Base-by-base conservation (phyloP, 129 eudicot species). In the Ambrosia trifida region DNA sequence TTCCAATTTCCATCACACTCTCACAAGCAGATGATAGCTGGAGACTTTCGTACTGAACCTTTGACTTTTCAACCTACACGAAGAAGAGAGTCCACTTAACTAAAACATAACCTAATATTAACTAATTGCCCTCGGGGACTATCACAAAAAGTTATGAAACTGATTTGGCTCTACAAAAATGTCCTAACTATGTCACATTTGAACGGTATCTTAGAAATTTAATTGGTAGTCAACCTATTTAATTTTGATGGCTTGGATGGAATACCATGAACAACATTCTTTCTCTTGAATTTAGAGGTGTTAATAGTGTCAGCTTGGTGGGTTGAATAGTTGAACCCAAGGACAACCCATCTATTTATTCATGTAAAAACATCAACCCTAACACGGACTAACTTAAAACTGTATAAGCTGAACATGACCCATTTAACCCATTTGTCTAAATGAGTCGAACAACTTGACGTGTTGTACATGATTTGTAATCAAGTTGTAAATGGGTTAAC, bases 21-120 rank as follows among this genome's bases (percentile, higher is more conserved):
- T 81, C 99, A 79, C 99, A 88, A 60, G 99, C 99, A 30, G 99
- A 88, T 40, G 99, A 95, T 16, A 90, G 80, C 28, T 83, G 78
- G 2, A 95, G 84, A 33, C 82, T 86, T 82, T 88, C 88, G 71
- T 90, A 95, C 10, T 88, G 84, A 50, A 69, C 47, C 63, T 77
- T 75, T 30, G 97, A 90, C 83, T 86, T 95, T 73, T 86, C 89
- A 63, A 88, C 91, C 99, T 95, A 72, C 50, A 69, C 13, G 0
- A 35, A 28, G 61, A 62, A 50, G 50, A 31, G 8, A 20, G 11
- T 31, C 51, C 47, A 72, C 47, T 47, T 61, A 62, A 31, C 38
- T 72, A 50, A 38, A 32, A 47, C 17, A 10, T 10, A n/a, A 46
- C 50, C 35, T 32, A 12, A 19, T 2, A 30, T 45, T 31, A 33